phyloP scores from a whole-genome alignment of 768 basidiomycete genomes.

The Panaeolus papilionaceus region DNA sequence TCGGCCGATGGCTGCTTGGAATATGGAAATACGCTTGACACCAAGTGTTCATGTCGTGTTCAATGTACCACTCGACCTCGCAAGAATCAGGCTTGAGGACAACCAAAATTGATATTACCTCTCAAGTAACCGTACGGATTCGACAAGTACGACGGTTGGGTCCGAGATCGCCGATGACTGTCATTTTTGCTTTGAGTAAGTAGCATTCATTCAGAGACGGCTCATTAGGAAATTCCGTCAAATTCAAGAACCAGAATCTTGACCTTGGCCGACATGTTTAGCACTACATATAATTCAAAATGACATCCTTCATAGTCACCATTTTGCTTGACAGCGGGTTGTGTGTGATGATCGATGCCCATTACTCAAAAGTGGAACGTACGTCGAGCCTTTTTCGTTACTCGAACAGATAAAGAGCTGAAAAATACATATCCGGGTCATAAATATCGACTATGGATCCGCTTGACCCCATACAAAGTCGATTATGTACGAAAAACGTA shows the following conservation, averaged over 20 bases:
- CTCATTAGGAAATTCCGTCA: constrained; percentile 11
- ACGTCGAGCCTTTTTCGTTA: too few relatives aligned
- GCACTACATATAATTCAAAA: neutral
- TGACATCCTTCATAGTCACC: neutral
- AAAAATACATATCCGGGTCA: too few relatives aligned
- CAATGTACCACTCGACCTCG: neutral
- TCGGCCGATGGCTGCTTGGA: neutral
- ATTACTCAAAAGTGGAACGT: neutral
- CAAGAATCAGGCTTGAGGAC: neutral
- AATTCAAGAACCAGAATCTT: neutral
- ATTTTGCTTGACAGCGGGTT: neutral
- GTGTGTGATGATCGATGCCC: neutral
- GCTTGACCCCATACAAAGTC: too few relatives aligned
- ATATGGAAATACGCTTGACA: too few relatives aligned
- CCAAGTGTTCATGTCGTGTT: too few relatives aligned
- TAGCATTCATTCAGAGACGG: neutral
- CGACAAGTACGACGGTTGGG: neutral
- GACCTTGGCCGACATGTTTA: neutral
- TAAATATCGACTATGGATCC: too few relatives aligned
- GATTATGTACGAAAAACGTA: too few relatives aligned
- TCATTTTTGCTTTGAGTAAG: neutral
- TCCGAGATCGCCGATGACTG: constrained; percentile 3
- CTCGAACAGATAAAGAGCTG: too few relatives aligned
- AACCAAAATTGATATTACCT: neutral
- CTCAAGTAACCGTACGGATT: neutral